Conservation (phyloP, 495 filamentous ascomycete species). For the Xylaria nigripes region DNA sequence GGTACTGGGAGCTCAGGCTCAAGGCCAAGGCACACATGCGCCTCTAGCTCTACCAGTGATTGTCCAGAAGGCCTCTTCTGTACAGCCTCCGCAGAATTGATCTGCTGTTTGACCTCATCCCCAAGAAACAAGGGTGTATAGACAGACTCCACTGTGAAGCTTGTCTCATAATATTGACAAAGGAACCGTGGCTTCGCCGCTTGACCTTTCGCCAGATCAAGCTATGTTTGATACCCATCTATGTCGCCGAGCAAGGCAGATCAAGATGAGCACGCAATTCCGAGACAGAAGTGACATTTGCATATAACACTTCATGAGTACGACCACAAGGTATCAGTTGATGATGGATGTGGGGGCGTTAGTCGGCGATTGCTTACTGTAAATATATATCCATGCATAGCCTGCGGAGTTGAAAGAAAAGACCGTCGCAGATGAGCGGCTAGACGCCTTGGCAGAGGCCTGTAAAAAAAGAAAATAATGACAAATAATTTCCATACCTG, state of each 20-base stretch:
- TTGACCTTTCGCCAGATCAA: not conserved
- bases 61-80: not conserved
- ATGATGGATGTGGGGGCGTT: not conserved
- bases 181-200: not conserved
- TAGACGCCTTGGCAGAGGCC: not conserved
- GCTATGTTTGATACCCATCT: slow-evolving; percentile 8
- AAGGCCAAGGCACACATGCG: slow-evolving; percentile 6
- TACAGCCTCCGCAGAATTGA: slow-evolving; percentile 3
- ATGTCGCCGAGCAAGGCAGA: not conserved
- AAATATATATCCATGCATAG: slow-evolving; percentile 9
- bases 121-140: not conserved
- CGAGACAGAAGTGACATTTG: slow-evolving; percentile 4
- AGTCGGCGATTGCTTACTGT: not conserved
- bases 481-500: not conserved
- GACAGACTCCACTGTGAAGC: not conserved
- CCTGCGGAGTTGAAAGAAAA: not conserved
- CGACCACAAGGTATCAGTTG: not conserved
- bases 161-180: not conserved
- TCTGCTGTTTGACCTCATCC: not conserved
- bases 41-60: slow-evolving; percentile 3
- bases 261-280: not conserved
- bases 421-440: not conserved
- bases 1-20: slow-evolving; percentile 7
- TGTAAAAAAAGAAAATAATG: slow-evolving; percentile 6
- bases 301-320: slow-evolving; percentile 7